A percentile compares a stretch with the other conserved stretches of the same genome.
phyloP scores from a whole-genome alignment of 306 rosid genomes.

The Carpinus fangiana region DNA sequence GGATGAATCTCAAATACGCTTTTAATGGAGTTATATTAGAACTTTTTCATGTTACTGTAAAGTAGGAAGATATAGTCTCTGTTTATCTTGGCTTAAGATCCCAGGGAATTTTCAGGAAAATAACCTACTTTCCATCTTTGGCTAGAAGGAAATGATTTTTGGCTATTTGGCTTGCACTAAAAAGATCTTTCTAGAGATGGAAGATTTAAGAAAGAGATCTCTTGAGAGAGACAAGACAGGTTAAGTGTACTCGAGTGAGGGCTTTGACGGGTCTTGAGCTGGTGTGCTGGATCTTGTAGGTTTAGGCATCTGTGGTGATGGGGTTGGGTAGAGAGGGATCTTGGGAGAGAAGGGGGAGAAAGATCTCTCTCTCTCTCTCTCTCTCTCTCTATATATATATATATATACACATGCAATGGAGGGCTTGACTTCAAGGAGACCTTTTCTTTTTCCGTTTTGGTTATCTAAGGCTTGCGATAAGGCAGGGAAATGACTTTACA shows the following conservation, averaged over 20 bases:
- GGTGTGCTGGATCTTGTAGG: not conserved
- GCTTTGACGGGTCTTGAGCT: not conserved
- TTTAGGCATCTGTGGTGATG: not conserved
- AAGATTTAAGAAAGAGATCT: not conserved
- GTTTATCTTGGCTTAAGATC: not conserved
- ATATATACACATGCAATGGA: no score
- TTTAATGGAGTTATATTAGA: not conserved
- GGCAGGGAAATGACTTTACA: not conserved
- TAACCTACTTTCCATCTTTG: not conserved
- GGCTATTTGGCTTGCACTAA: not conserved
- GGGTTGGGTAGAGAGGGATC: not conserved
- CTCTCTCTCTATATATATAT: no score
- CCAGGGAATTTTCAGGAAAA: not conserved
- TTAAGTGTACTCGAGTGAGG: not conserved
- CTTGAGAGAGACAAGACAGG: not conserved
- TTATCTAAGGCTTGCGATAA: not conserved
- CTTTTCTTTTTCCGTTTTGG: not conserved
- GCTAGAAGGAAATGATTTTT: not conserved
- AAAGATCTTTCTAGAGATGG: not conserved
- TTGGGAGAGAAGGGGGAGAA: no score
- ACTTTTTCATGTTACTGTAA: not conserved
- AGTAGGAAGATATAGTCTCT: not conserved
- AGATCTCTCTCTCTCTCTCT: no score
- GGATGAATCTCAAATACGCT: conserved; percentile 15
- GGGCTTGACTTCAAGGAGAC: not conserved